Conservation (phyloP, 768 basidiomycete species). For the Boletus barrowsii region DNA sequence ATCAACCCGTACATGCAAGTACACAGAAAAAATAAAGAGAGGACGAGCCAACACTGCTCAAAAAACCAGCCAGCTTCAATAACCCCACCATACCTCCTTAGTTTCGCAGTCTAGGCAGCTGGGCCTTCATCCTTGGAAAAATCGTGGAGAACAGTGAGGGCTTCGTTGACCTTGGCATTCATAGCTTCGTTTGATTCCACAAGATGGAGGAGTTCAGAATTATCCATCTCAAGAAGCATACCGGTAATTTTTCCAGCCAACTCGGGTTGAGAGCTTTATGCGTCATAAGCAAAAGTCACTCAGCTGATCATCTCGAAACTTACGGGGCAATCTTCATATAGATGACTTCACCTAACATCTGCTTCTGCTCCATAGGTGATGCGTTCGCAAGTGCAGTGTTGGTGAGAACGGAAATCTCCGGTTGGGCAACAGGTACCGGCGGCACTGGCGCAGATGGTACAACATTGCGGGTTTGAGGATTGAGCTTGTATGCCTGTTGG, state of each 20-base stretch:
- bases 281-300: constrained; percentile 7
- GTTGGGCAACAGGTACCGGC: constrained; percentile 41
- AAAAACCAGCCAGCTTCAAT: constrained; percentile 19
- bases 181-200: constrained; percentile 81
- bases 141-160: constrained; percentile 83
- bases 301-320: constrained; percentile 28
- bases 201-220: constrained; percentile 85
- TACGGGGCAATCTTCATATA: constrained; percentile 87
- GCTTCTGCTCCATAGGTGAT: constrained; percentile 87
- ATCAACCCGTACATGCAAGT: constrained; percentile 35
- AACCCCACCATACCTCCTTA: neutral
- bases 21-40: constrained; percentile 39
- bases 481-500: constrained; percentile 32
- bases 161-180: constrained; percentile 88
- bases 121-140: constrained; percentile 52
- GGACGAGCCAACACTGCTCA: constrained; percentile 49
- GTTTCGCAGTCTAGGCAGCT: neutral
- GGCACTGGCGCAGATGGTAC: constrained; percentile 31
- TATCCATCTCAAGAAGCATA: constrained; percentile 99
- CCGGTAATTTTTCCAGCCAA: constrained; percentile 98
- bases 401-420: constrained; percentile 55
- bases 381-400: constrained; percentile 60
- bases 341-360: constrained; percentile 95
- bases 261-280: constrained; percentile 73
- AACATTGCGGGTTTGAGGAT: constrained; percentile 37